A percentile compares a stretch with the other conserved stretches of the same genome.
Conservation (phyloP, 2,329 filamentous ascomycete genomes). For the Lasiodiplodia gonubiensis region DNA sequence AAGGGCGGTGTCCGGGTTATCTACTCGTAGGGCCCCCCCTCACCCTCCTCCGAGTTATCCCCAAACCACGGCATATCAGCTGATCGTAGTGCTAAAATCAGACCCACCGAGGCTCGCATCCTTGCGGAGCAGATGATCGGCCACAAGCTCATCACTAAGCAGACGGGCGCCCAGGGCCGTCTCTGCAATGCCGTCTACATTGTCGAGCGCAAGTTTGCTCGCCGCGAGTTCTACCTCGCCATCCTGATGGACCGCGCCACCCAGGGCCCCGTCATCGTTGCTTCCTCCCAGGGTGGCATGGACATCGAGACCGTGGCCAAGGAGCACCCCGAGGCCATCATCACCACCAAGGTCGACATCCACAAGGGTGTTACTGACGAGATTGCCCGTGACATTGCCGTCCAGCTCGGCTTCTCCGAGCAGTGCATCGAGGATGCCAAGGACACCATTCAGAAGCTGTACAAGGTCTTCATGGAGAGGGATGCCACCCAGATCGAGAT, state of each 20-base stretch:
- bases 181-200: conserved; percentile 98
- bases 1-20: conserved; percentile 99
- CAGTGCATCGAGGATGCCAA: conserved; percentile 96
- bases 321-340: conserved; percentile 95
- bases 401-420: conserved; percentile 94
- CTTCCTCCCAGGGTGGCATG: conserved; percentile 98
- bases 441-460: conserved; percentile 97
- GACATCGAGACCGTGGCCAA: conserved; percentile 99
- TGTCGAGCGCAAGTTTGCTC: conserved; percentile 99
- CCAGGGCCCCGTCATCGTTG: conserved; percentile 93
- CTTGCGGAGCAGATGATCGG: conserved; percentile 99
- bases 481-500: conserved; percentile 99
- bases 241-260: conserved; percentile 96
- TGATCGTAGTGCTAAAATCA: conserved; percentile 37
- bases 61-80: conserved; percentile 25
- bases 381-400: conserved; percentile 86
- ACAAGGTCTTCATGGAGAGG: conserved; percentile 98
- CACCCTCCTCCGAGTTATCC: conserved; percentile 13
- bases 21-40: conserved; percentile 72
- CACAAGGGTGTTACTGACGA: conserved; percentile 94
- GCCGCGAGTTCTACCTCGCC: conserved; percentile 98
- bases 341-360: conserved; percentile 92
- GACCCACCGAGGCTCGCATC: conserved; percentile 90
- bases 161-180: conserved; percentile 91
- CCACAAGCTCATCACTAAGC: conserved; percentile 99